Evolutionary conservation across 441 rosid species (phyloP), one percentile per base, ranked within the genome.

Genomic region (Kokia cookei): DNA sequence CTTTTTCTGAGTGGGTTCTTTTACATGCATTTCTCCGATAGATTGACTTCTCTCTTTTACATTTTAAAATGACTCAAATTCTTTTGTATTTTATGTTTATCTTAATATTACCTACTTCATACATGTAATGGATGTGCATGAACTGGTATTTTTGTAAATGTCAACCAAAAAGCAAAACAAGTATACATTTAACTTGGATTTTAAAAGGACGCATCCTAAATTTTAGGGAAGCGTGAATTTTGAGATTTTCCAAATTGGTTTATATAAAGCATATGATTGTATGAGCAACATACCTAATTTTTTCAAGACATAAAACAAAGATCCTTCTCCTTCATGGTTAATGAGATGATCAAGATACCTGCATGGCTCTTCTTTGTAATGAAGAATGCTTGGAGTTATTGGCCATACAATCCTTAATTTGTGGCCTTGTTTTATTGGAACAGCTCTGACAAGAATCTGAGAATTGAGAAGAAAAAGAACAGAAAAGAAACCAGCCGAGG

Each of bases 261-360:
- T 9, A 22, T 15, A 26, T 35, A 59, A 67, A 73, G 59, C 78
- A 74, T 32, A 47, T 42, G 22, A 19, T 19, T 19, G 67, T 53
- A 60, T 58, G 69, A 29, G 76, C 53, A 75, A 82, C 88, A 69
- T 79, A 95, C 99, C 99, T 82, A 91, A 79, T 68, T 81, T 88
- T 79, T 95, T 95, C 88, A 93, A 85, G 85, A 93, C 84, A 68
- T 88, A 84, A 82, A 87, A 95, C 75, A 95, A 76, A 50, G 98
- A 91, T 71, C 98, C 99, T 85, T 93, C 94, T 78, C 95, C 97
- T 87, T 95, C 93, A 80, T 95, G 99, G 64, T 97, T 98, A 76
- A 93, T 91, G 76, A 95, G 93, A 83, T 95, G 99, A 71, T 92
- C 82, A 79, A 95, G 93, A 86, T 95, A 95, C 78, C 76, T 88